Conservation (phyloP, 83 land plant species). For the Picea abies region DNA sequence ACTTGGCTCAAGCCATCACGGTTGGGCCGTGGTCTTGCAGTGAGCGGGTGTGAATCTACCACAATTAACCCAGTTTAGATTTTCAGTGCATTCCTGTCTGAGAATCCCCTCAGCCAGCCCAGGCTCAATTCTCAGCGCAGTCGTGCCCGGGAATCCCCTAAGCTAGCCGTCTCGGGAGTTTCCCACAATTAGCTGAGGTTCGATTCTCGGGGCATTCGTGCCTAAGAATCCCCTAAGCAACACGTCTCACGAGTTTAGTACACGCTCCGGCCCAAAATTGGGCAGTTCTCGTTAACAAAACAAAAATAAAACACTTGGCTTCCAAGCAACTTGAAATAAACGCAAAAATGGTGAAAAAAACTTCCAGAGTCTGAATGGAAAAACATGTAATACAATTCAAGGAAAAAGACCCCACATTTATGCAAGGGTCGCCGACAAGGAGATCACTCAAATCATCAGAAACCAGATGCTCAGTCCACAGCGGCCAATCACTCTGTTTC, state of each 20-base stretch:
- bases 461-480: slow-evolving; percentile 1
- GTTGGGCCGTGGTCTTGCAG: too few relatives aligned
- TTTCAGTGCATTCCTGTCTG: not conserved
- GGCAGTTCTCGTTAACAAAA: not conserved
- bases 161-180: not conserved
- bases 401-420: slow-evolving; percentile 1
- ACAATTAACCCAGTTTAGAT: too few relatives aligned
- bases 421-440: not conserved
- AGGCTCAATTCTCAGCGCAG: not conserved
- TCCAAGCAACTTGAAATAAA: not conserved
- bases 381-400: not conserved
- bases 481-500: not conserved
- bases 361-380: not conserved
- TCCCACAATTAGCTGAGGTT: not conserved
- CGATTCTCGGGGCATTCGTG: not conserved
- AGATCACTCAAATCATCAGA: slow-evolving; percentile 5
- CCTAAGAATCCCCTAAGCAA: not conserved
- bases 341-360: not conserved
- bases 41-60: too few relatives aligned
- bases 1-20: too few relatives aligned
- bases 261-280: not conserved
- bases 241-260: not conserved
- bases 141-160: not conserved
- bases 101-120: not conserved
- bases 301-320: not conserved